phyloP scores from a whole-genome alignment of 305 asterid species.

The Ruellia speciosa region DNA sequence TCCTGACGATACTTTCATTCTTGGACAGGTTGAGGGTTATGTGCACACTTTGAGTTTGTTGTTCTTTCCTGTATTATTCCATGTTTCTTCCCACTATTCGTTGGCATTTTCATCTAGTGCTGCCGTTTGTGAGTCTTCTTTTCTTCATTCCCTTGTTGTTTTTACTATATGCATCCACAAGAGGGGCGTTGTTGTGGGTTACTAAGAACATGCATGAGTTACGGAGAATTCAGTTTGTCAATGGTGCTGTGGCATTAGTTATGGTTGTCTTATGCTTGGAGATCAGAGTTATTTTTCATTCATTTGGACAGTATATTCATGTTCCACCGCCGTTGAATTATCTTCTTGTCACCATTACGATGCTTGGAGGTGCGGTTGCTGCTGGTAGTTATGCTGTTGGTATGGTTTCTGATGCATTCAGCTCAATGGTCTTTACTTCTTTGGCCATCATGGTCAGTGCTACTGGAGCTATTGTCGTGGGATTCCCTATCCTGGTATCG shows the following conservation, averaged over 20 bases:
- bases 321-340: slow-evolving; percentile 89
- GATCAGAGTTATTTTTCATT: slow-evolving; percentile 90
- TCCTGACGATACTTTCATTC: slow-evolving; percentile 62
- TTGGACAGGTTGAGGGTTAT: slow-evolving; percentile 87
- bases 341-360: slow-evolving; percentile 67
- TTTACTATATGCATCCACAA: slow-evolving; percentile 85
- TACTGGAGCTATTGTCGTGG: slow-evolving; percentile 85
- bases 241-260: slow-evolving; percentile 78
- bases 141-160: slow-evolving; percentile 79
- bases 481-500: slow-evolving; percentile 79
- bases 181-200: slow-evolving; percentile 98
- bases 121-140: slow-evolving; percentile 73
- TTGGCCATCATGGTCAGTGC: slow-evolving; percentile 76
- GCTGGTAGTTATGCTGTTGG: slow-evolving; percentile 84
- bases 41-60: slow-evolving; percentile 73
- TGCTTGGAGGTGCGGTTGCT: slow-evolving; percentile 93
- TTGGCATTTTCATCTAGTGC: slow-evolving; percentile 60
- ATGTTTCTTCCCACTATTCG: slow-evolving; percentile 65
- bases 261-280: slow-evolving; percentile 77
- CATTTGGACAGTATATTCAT: slow-evolving; percentile 92
- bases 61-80: slow-evolving; percentile 69
- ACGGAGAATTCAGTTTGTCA: slow-evolving; percentile 67
- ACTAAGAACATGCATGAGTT: slow-evolving; percentile 74
- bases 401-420: slow-evolving; percentile 70
- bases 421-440: slow-evolving; percentile 64